These are phyloP conservation scores for Xylaria sp. DNA, from an alignment of 2,329 filamentous ascomycete species.

Conservation along the genomic window DNA sequence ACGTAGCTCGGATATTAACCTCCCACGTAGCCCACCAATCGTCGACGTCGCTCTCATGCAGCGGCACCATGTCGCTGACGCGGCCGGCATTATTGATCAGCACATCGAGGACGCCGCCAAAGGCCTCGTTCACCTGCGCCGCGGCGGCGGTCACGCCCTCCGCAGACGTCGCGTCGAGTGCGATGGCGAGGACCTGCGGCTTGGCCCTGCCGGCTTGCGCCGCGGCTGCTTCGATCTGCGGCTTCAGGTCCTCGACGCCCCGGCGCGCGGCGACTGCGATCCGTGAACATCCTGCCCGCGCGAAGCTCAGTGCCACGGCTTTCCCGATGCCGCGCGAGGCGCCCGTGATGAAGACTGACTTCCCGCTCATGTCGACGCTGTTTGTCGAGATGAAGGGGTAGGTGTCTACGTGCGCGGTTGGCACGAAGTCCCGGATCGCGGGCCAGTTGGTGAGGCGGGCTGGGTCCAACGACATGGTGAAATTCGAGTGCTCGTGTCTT, in stretches of 20 bases:
- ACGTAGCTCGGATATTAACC: slow-evolving; percentile 33
- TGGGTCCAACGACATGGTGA: slow-evolving; percentile 21
- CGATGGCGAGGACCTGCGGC: slow-evolving; percentile 43
- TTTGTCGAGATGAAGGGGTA: slow-evolving; percentile 42
- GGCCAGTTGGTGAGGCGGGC: slow-evolving; percentile 34
- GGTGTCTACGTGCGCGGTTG: slow-evolving; percentile 41
- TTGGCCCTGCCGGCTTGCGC: slow-evolving; percentile 37
- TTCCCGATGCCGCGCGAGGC: slow-evolving; percentile 60
- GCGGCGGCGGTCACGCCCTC: slow-evolving; percentile 46
- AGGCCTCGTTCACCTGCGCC: slow-evolving; percentile 25
- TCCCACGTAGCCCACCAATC: slow-evolving; percentile 39
- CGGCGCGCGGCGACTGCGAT: slow-evolving; percentile 63
- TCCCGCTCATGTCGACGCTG: slow-evolving; percentile 36
- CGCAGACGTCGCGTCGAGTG: slow-evolving; percentile 46
- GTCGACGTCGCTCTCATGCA: slow-evolving; percentile 31
- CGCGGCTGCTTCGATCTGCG: slow-evolving; percentile 50
- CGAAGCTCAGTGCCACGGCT: slow-evolving; percentile 60
- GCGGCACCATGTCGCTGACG: slow-evolving; percentile 47
- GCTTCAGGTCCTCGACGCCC: slow-evolving; percentile 51
- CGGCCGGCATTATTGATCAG: slow-evolving; percentile 53
- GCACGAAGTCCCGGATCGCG: slow-evolving; percentile 35
- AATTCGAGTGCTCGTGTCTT: background rate
- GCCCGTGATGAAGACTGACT: slow-evolving; percentile 57
- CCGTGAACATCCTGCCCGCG: slow-evolving; percentile 57
- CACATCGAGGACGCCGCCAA: slow-evolving; percentile 47